A percentile compares a stretch with the other conserved stretches of the same genome.
phyloP scores from a whole-genome alignment of 2,329 filamentous ascomycete genomes.

The Claviceps humidiphila region DNA sequence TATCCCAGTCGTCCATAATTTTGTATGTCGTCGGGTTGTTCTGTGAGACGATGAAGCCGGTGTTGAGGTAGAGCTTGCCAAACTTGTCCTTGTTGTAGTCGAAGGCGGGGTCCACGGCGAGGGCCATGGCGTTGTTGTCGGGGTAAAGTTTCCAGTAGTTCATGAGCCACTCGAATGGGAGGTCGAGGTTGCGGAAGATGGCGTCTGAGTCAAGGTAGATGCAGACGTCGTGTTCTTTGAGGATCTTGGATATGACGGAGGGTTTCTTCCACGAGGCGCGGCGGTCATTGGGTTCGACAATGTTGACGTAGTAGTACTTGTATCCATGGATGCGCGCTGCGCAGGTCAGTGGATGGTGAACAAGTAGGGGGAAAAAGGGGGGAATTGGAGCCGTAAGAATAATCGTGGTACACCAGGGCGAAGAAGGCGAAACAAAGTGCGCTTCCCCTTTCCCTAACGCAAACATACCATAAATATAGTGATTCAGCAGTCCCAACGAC shows the following conservation, averaged over 20 bases:
- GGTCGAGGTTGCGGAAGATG: conserved; percentile 28
- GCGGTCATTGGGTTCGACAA: conserved; percentile 24
- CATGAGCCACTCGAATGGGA: conserved; percentile 33
- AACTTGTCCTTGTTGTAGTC: conserved; percentile 27
- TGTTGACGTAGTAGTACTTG: conserved; percentile 32
- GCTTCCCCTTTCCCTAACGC: background rate
- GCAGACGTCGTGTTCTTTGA: conserved; percentile 29
- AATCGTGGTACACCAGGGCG: too few relatives aligned
- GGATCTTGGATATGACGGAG: conserved; percentile 26
- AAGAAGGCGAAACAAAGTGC: background rate
- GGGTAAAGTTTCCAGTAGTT: conserved; percentile 32
- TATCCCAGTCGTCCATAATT: conserved; percentile 35
- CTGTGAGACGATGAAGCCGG: conserved; percentile 40
- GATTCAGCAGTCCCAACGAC: conserved; percentile 29
- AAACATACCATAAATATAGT: conserved; percentile 28
- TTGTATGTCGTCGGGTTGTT: conserved; percentile 33
- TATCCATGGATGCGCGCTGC: conserved; percentile 32
- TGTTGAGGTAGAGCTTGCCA: conserved; percentile 32
- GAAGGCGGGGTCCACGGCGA: conserved; percentile 25
- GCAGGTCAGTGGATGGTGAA: background rate
- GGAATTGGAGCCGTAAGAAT: too few relatives aligned
- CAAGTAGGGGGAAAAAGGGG: too few relatives aligned
- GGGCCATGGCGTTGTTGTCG: conserved; percentile 26
- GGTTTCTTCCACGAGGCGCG: conserved; percentile 35
- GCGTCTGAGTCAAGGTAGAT: conserved; percentile 32